These are phyloP conservation scores for Asterochloris sp. DNA, from an alignment of 139 green algal genomes.

Conservation along the genomic window DNA sequence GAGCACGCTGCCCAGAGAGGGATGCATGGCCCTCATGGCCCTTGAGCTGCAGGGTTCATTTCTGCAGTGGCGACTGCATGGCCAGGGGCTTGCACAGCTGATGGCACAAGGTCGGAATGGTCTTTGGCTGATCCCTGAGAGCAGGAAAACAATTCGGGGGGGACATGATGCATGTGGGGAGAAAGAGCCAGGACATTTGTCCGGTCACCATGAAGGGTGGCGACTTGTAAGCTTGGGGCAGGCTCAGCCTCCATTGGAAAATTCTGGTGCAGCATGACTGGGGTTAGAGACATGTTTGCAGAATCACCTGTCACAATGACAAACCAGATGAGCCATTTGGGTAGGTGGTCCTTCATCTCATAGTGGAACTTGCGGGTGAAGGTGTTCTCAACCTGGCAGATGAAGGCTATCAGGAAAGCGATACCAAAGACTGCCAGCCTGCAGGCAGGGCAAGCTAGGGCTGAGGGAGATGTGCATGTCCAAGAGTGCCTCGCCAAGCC, in stretches of 20 bases:
- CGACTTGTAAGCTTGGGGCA: background rate
- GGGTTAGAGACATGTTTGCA: background rate
- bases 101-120: background rate
- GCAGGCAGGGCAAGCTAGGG: background rate
- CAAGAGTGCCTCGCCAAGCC: no score
- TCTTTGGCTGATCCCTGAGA: background rate
- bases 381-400: slow-evolving; percentile 1
- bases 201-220: no score
- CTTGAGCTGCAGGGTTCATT: background rate
- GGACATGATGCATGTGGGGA: no score
- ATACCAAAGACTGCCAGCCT: slow-evolving; percentile 13
- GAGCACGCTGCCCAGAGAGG: no score
- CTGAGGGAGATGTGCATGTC: no score
- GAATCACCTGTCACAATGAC: slow-evolving; percentile 6
- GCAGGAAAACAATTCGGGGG: no score
- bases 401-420: slow-evolving; percentile 16
- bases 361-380: slow-evolving; percentile 19
- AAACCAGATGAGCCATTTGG: slow-evolving; percentile 12
- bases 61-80: background rate
- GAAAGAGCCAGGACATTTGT: no score
- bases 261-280: background rate
- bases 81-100: background rate
- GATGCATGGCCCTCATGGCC: background rate
- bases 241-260: background rate
- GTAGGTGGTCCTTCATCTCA: slow-evolving; percentile 19